Conservation (phyloP, 169 alveolate species). For the Plasmodium chabaudi region DNA sequence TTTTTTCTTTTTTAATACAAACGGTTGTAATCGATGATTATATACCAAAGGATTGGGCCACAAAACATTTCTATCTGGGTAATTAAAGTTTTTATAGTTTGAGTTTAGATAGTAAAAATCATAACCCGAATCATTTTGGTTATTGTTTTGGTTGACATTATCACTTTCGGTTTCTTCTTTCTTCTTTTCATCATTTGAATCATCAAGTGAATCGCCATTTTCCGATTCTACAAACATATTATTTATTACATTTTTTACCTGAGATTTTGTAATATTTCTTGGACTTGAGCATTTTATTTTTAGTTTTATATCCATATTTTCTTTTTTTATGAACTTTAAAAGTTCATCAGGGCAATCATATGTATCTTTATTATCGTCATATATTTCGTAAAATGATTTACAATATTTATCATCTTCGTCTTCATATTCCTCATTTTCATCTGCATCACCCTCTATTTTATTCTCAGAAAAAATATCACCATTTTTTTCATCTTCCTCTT, state of each 20-base stretch:
- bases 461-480: not conserved
- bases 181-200: not conserved
- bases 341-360: slow-evolving; percentile 78
- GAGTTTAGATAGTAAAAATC: slow-evolving; percentile 16
- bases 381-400: slow-evolving; percentile 74
- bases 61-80: slow-evolving; percentile 75
- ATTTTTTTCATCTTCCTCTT: not conserved
- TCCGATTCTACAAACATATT: slow-evolving; percentile 26
- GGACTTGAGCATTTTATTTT: slow-evolving; percentile 81
- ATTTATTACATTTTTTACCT: slow-evolving; percentile 57
- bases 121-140: not conserved
- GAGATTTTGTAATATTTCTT: slow-evolving; percentile 65
- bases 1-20: slow-evolving; percentile 25
- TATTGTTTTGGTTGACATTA: not conserved
- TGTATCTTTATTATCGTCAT: slow-evolving; percentile 76
- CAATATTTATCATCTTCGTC: slow-evolving; percentile 14
- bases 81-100: slow-evolving; percentile 24
- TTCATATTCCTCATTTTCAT: slow-evolving; percentile 1
- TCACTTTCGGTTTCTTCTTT: not conserved
- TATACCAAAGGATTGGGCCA: slow-evolving; percentile 82
- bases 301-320: slow-evolving; percentile 77
- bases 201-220: not conserved
- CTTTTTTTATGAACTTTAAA: slow-evolving; percentile 75
- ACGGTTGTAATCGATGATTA: slow-evolving; percentile 70
- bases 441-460: not conserved